A percentile compares a stretch with the other conserved stretches of the same genome.
These are phyloP conservation scores for Neurospora discreta DNA, from an alignment of 495 filamentous ascomycete species.

Conservation along the genomic window DNA sequence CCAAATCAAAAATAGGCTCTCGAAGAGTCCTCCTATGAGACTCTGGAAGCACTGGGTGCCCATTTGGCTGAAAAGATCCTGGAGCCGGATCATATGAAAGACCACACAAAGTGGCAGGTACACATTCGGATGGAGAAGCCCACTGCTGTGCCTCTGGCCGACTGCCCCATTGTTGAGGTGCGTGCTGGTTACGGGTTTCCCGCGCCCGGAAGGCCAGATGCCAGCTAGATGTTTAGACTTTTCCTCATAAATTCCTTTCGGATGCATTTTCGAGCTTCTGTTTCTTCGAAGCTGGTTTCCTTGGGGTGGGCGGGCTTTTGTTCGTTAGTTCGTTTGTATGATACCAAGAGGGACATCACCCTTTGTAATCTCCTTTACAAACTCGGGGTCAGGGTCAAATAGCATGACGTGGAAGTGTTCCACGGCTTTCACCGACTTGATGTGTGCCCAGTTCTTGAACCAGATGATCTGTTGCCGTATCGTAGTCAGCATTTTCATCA, in stretches of 20 bases:
- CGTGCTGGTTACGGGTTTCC: constrained; percentile 12
- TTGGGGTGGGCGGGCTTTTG: neutral
- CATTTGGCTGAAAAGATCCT: constrained; percentile 33
- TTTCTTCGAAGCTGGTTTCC: neutral
- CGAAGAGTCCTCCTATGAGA: constrained; percentile 48
- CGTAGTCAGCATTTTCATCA: neutral
- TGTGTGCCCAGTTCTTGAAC: constrained; percentile 80
- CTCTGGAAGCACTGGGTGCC: constrained; percentile 47
- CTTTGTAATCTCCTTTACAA: constrained; percentile 59
- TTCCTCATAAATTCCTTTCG: too few species aligned
- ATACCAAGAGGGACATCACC: constrained; percentile 56
- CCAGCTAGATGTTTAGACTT: too few species aligned
- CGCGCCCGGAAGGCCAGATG: neutral
- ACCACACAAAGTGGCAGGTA: constrained; percentile 30
- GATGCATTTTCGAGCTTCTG: too few species aligned
- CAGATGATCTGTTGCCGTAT: constrained; percentile 49
- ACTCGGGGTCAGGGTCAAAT: constrained; percentile 55
- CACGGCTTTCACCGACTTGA: constrained; percentile 77
- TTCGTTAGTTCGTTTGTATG: constrained; percentile 1
- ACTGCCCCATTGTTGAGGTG: constrained; percentile 45
- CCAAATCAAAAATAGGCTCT: constrained; percentile 29
- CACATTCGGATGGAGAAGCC: constrained; percentile 47
- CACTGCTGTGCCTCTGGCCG: constrained; percentile 45
- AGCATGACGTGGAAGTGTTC: constrained; percentile 95
- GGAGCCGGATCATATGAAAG: neutral